Evolutionary conservation across 306 rosid species (phyloP).

Genomic region (Astragalus membranaceus): DNA sequence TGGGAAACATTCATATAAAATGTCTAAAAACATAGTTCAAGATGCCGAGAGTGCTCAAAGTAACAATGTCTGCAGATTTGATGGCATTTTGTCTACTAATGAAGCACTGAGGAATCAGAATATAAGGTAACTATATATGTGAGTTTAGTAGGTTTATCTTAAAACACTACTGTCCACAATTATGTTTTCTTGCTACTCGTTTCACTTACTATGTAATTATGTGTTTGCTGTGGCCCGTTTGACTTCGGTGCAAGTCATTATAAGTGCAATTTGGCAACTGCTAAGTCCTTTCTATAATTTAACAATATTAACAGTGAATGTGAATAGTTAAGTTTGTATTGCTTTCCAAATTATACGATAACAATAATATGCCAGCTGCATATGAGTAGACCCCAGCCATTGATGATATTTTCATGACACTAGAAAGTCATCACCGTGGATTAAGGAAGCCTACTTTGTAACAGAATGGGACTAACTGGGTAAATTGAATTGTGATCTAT

Average conservation of each 20-base stretch:
- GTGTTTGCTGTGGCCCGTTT: not conserved
- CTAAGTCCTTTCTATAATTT: not conserved
- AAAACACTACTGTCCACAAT: not conserved
- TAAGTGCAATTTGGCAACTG: not conserved
- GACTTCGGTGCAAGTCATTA: not conserved
- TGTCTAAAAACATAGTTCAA: conserved; percentile 27
- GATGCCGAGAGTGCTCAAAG: conserved; percentile 34
- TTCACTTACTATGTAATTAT: not conserved
- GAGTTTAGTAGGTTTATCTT: conserved; percentile 2
- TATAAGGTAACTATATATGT: conserved; percentile 29
- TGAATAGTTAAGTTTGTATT: not conserved
- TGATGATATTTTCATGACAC: too few relatives aligned
- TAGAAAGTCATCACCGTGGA: too few relatives aligned
- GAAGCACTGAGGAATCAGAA: conserved; percentile 32
- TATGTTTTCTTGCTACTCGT: not conserved
- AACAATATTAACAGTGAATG: not conserved
- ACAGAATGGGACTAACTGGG: too few relatives aligned
- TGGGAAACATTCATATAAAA: conserved; percentile 29
- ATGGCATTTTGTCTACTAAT: conserved; percentile 28
- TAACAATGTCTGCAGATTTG: conserved; percentile 34
- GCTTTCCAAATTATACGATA: not conserved
- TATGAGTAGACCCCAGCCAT: not conserved
- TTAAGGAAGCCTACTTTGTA: too few relatives aligned
- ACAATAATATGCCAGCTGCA: not conserved
- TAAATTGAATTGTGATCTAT: too few relatives aligned